Base-by-base conservation (phyloP, 2,329 filamentous ascomycete species). In the Lachnellula arida region DNA sequence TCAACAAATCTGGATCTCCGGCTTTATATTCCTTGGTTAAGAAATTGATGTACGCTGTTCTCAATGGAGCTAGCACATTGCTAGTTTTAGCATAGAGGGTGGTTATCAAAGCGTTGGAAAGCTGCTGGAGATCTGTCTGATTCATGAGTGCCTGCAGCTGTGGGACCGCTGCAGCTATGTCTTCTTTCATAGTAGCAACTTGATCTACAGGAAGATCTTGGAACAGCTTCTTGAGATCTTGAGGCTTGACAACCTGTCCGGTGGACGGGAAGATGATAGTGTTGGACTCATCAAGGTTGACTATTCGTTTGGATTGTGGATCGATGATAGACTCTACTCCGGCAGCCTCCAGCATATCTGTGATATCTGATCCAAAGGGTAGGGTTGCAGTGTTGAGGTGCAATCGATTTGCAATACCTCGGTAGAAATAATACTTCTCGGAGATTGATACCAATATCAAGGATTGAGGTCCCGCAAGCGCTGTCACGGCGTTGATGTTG, bases 401-500 rank as follows among this genome's bases (percentile, higher is more conserved):
- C 0, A 39, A 40, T 43, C 51, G 60, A 32, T 63, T 59, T n/a
- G 57, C 56, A 25, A 67, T 58, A 19, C 65, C 63, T 19, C 65
- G 43, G 51, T 67, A 67, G 43, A 67, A 66, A 54, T 65, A 67
- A 51, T 61, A 67, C 49, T 60, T 63, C 9, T 60, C 56, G n/a
- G 55, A 54, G 4, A 65, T 59, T 23, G 65, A 60, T 22, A 66
- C 50, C 22, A 66, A 53, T 1, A 67, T 54, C 34, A 67, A 57
- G 3, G 63, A 65, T 40, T 66, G 64, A 32, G 64, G 63, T 22
- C 65, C 65, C 0, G 65, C 64, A 12, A 67, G 57, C 12, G 65
- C 59, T 7, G 65, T 67, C 5, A 65, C 63, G 2, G 65, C 65
- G 53, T 66, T 67, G 58, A 67, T 60, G 35, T 66, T 67, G 28